A percentile compares a stretch with the other conserved stretches of the same genome.
phyloP scores from a whole-genome alignment of 2,329 filamentous ascomycete species.

The Colletotrichum tabaci region DNA sequence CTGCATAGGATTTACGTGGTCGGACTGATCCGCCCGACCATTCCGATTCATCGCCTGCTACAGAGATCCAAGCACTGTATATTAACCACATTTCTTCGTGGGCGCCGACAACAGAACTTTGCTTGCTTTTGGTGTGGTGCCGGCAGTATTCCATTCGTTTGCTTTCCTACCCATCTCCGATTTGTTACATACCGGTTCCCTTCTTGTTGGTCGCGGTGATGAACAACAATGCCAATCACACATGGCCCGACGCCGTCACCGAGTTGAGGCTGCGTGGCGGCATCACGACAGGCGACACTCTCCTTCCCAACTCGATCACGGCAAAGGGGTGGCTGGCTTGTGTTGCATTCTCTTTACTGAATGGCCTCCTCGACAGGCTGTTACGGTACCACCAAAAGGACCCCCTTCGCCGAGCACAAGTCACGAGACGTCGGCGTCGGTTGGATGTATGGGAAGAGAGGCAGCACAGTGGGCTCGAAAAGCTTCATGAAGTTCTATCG shows the following conservation, averaged over 20 bases:
- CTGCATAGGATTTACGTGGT: neutral
- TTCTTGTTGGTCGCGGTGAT: neutral
- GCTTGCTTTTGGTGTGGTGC: neutral
- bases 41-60: neutral
- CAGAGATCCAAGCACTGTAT: neutral
- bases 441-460: slow-evolving; percentile 33
- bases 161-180: neutral
- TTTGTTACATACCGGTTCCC: neutral
- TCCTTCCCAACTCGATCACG: slow-evolving; percentile 18
- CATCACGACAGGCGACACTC: neutral
- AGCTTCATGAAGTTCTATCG: slow-evolving; percentile 29
- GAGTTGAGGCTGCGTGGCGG: slow-evolving; percentile 11
- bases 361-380: slow-evolving; percentile 22
- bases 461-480: slow-evolving; percentile 33
- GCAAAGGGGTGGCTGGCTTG: slow-evolving; percentile 33
- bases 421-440: slow-evolving; percentile 20
- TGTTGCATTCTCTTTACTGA: slow-evolving; percentile 18
- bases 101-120: too few relatives aligned
- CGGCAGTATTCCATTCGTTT: rapidly evolving
- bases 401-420: neutral
- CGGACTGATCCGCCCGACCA: neutral
- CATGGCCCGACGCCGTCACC: slow-evolving; percentile 16
- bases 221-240: slow-evolving; percentile 11
- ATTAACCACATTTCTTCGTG: neutral
- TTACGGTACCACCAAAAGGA: slow-evolving; percentile 17